Base-by-base conservation (phyloP, 441 rosid species). In the Geranium incanum region DNA sequence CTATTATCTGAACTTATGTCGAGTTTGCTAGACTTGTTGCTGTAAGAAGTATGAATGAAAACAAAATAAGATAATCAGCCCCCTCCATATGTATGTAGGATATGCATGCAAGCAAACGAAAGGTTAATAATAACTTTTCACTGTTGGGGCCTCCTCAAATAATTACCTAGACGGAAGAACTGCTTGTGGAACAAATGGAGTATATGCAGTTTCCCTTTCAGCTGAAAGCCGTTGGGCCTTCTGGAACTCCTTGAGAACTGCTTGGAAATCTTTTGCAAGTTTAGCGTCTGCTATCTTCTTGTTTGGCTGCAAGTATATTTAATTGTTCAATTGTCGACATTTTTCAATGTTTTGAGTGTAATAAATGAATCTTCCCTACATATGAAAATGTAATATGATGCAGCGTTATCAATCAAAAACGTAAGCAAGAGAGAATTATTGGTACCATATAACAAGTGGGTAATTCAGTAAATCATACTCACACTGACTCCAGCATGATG, bases 281-380 rank as follows among this genome's bases (percentile, higher is more conserved):
- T 86, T 88, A n/a, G 90, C 93, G 77, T 88, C 90, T 78, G 84
- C 93, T 12, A 88, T 72, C 70, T 81, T 88, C 82, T 85, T 88
- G 72, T 83, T 82, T 4, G 86, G 65, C 93, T 86, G 15, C 16
- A 9, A 50, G 57, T 50, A 50, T 13, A 50, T 13, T 1, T 4
- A 50, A 12, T 13, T 13, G 15, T 50, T 50, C 16, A 1, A 50
- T 11, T 4, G 57, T 12, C 57, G 2, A 50, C 16, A 50, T 50
- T 50, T 50, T 50, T 4, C 43, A 39, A 39, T 39, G 8, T 7
- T 39, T 39, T 0, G 0, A 3, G 57, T 12, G 3, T 50, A 50
- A 50, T 13, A 50, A 50, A 50, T 50, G 13, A 50, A 50, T 50
- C n/a, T 45, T 45, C 52, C 52, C 52, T 2, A 45, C n/a, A 45